Conservation (phyloP, 2,329 filamentous ascomycete species). For the Cladosporium sp. region DNA sequence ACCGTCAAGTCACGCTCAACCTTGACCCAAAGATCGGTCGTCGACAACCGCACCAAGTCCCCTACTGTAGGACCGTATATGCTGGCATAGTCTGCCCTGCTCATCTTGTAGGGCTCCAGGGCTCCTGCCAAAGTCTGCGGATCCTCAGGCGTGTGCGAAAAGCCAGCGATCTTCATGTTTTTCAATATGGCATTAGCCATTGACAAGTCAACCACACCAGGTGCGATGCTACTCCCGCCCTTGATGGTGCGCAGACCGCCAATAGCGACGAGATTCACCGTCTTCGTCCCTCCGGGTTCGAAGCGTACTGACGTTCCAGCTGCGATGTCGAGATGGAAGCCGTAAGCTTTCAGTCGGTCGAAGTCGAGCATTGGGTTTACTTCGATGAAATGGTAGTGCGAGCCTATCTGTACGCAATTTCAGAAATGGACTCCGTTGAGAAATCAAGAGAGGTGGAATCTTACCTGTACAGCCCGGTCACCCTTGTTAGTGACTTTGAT, state of each 20-base stretch:
- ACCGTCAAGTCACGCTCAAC: constrained; percentile 77
- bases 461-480: constrained; percentile 72
- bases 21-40: constrained; percentile 80
- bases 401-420: constrained; percentile 56
- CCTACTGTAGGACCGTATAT: constrained; percentile 92
- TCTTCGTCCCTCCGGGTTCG: constrained; percentile 85
- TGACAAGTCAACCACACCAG: constrained; percentile 58
- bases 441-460: constrained; percentile 38
- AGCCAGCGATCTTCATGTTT: constrained; percentile 65
- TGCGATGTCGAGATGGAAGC: constrained; percentile 77
- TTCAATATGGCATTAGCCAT: constrained; percentile 62
- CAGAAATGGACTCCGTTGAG: not conserved
- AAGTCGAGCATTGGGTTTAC: constrained; percentile 82
- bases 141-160: constrained; percentile 68
- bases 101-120: constrained; percentile 63
- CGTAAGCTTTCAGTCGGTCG: constrained; percentile 74
- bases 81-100: constrained; percentile 68
- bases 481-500: constrained; percentile 77
- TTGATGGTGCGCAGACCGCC: constrained; percentile 70
- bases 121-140: constrained; percentile 32
- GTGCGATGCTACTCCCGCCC: constrained; percentile 74
- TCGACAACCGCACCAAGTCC: constrained; percentile 73
- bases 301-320: constrained; percentile 87
- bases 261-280: constrained; percentile 84
- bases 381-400: constrained; percentile 91